Conservation (phyloP, 345 rosid genomes). For the Salix exigua region DNA sequence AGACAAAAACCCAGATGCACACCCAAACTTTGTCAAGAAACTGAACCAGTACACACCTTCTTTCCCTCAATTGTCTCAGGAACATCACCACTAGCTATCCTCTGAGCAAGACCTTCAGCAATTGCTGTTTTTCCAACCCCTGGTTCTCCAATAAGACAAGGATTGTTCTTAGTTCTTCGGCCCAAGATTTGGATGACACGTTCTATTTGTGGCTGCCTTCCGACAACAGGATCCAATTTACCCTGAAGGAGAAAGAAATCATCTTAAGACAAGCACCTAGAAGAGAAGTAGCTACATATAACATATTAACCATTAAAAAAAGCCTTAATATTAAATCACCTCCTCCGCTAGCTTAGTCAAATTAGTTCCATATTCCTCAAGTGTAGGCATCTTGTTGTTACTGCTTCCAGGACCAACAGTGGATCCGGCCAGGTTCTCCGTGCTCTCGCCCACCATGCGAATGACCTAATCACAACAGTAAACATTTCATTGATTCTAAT, state of each 20-base stretch:
- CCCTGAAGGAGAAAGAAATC: slow-evolving; percentile 47
- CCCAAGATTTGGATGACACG: slow-evolving; percentile 95
- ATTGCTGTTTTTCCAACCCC: slow-evolving; percentile 99
- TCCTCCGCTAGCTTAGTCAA: slow-evolving; percentile 95
- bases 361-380: slow-evolving; percentile 98
- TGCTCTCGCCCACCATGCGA: slow-evolving; percentile 97
- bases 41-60: slow-evolving; percentile 47
- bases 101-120: slow-evolving; percentile 98
- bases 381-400: slow-evolving; percentile 91
- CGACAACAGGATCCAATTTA: slow-evolving; percentile 96
- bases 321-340: slow-evolving; percentile 34
- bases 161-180: slow-evolving; percentile 93
- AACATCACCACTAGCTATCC: slow-evolving; percentile 89
- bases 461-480: slow-evolving; percentile 57
- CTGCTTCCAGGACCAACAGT: slow-evolving; percentile 72
- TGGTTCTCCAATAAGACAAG: slow-evolving; percentile 99
- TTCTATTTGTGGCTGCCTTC: slow-evolving; percentile 94
- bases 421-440: slow-evolving; percentile 65
- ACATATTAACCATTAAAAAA: slow-evolving; percentile 3
- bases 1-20: background rate
- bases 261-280: background rate
- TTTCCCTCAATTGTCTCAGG: slow-evolving; percentile 97
- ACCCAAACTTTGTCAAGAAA: background rate
- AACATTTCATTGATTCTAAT: background rate
- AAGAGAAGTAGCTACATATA: background rate